Conservation (phyloP, 345 rosid genomes). For the Schrenkiella parvula region DNA sequence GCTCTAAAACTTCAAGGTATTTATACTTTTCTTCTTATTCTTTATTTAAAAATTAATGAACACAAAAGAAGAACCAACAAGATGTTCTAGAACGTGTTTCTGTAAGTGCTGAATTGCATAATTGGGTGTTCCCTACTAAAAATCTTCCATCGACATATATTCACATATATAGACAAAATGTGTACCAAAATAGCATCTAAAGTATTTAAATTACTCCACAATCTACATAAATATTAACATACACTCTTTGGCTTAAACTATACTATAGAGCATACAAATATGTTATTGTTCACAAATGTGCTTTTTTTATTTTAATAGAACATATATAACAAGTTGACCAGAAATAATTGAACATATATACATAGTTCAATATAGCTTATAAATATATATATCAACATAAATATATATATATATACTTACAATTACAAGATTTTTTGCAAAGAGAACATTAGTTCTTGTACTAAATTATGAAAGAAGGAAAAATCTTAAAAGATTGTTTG, state of each 20-base stretch:
- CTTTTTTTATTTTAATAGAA: background rate
- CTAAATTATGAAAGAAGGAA: background rate
- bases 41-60: no score
- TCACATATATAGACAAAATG: background rate
- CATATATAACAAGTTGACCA: no score
- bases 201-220: background rate
- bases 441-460: background rate
- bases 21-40: no score
- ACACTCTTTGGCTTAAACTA: background rate
- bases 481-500: background rate
- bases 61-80: no score
- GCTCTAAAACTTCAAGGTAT: no score
- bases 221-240: background rate
- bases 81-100: no score
- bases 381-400: background rate
- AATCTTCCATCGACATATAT: background rate
- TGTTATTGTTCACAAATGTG: background rate
- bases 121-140: no score
- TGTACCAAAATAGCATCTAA: background rate
- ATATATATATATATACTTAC: background rate
- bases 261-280: background rate
- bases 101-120: no score
- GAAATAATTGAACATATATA: no score
- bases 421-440: background rate
- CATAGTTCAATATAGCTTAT: no score